A percentile compares a stretch with the other conserved stretches of the same genome.
These are phyloP conservation scores for Trichosanthes cucumerina DNA, from an alignment of 306 rosid genomes.

Conservation along the genomic window DNA sequence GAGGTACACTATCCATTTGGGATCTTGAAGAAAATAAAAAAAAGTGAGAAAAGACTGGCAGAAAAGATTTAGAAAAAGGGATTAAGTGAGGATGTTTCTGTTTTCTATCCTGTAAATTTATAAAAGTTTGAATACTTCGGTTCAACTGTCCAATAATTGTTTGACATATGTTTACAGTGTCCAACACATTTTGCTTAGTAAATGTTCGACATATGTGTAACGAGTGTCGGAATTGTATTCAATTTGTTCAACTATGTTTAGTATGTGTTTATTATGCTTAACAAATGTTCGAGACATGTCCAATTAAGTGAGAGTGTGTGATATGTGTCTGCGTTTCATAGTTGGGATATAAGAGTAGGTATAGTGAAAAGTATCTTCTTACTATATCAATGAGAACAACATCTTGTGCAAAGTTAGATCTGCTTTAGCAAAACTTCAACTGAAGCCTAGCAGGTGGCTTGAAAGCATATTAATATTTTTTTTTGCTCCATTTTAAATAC, in stretches of 20 bases:
- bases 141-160: neutral
- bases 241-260: neutral
- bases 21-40: neutral
- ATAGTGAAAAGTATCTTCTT: neutral
- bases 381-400: neutral
- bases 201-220: neutral
- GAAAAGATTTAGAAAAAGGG: neutral
- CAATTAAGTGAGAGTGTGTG: neutral
- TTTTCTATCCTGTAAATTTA: neutral
- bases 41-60: neutral
- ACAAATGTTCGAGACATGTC: neutral
- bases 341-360: neutral
- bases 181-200: neutral
- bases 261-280: neutral
- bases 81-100: neutral
- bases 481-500: neutral
- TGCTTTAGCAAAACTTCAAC: neutral
- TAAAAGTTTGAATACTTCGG: neutral
- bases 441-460: neutral
- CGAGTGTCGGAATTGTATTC: neutral
- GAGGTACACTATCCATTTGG: neutral
- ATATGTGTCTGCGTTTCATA: neutral
- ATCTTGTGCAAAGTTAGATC: neutral
- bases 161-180: neutral
- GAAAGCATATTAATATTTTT: neutral